phyloP scores from a whole-genome alignment of 805 yeast species.

The Metschnikowia anglica region DNA sequence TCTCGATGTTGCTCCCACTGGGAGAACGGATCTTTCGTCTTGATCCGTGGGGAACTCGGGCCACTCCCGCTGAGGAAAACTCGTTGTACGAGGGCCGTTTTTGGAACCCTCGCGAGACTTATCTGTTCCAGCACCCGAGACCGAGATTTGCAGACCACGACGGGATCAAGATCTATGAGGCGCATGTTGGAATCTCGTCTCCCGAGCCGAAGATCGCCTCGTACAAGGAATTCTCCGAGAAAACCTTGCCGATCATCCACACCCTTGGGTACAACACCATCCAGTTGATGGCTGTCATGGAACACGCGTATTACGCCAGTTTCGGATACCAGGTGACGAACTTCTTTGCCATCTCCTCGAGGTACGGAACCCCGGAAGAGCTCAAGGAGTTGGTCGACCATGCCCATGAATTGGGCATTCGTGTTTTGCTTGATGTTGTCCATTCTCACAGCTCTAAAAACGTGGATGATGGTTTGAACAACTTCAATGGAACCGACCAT shows the following conservation, averaged over 20 bases:
- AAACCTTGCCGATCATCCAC: conserved; percentile 80
- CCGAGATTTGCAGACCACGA: conserved; percentile 49
- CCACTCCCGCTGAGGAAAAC: conserved; percentile 64
- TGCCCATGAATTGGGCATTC: conserved; percentile 85
- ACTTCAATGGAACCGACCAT: conserved; percentile 92
- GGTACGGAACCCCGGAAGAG: conserved; percentile 95
- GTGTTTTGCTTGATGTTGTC: conserved; percentile 86
- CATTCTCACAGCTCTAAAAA: conserved; percentile 96
- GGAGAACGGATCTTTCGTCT: conserved; percentile 76
- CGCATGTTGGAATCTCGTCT: conserved; percentile 92
- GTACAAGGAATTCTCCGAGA: conserved; percentile 78
- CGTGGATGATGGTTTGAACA: conserved; percentile 88
- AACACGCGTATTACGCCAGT: conserved; percentile 96
- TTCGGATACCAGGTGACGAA: conserved; percentile 97
- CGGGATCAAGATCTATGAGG: conserved; percentile 80
- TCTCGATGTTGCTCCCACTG: conserved; percentile 59
- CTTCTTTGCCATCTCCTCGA: conserved; percentile 84
- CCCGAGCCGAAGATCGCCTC: conserved; percentile 85
- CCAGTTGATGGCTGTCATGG: conserved; percentile 98
- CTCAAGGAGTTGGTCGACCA: conserved; percentile 85
- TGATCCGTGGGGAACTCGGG: conserved; percentile 87
- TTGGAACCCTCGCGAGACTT: conserved; percentile 73
- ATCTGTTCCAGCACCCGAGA: conserved; percentile 61
- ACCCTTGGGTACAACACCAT: conserved; percentile 88
- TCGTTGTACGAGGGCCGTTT: conserved; percentile 78